phyloP scores from a whole-genome alignment of 129 eudicot genomes.

The Tanacetum coccineum region DNA sequence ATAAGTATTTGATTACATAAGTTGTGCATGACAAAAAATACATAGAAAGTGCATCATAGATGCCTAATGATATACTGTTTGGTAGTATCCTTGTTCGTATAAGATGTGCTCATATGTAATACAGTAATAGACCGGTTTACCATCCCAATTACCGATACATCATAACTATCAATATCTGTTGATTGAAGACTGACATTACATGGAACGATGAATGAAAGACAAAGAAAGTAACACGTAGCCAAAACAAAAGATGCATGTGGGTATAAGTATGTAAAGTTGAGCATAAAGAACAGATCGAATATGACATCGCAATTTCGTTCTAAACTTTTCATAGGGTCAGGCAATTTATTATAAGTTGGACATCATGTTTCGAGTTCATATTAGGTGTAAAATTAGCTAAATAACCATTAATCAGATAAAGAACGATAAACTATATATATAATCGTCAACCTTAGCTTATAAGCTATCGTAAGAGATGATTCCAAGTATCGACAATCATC shows the following conservation, averaged over 20 bases:
- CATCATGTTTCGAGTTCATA: not conserved
- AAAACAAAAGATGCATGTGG: slow-evolving; percentile 25
- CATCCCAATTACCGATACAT: too few relatives aligned
- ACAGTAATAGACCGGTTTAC: too few relatives aligned
- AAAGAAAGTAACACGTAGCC: slow-evolving; percentile 30
- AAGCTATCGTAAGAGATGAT: too few relatives aligned
- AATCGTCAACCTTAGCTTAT: too few relatives aligned
- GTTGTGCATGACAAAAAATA: not conserved
- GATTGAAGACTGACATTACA: slow-evolving; percentile 11
- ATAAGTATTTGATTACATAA: not conserved
- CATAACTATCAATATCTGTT: too few relatives aligned
- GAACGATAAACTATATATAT: too few relatives aligned
- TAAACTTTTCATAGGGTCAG: not conserved
- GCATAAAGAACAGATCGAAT: slow-evolving; percentile 13
- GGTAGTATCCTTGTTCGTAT: not conserved
- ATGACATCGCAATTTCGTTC: slow-evolving; percentile 7
- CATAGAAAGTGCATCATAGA: not conserved
- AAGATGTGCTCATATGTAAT: too few relatives aligned
- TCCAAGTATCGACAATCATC: too few relatives aligned
- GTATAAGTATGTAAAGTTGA: slow-evolving; percentile 19
- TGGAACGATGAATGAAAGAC: slow-evolving; percentile 23
- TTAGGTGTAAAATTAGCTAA: not conserved
- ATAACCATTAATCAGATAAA: too few relatives aligned
- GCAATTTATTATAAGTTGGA: not conserved
- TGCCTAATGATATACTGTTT: not conserved